Evolutionary conservation across 306 rosid genomes (phyloP).

Genomic region (Prunus campanulata): DNA sequence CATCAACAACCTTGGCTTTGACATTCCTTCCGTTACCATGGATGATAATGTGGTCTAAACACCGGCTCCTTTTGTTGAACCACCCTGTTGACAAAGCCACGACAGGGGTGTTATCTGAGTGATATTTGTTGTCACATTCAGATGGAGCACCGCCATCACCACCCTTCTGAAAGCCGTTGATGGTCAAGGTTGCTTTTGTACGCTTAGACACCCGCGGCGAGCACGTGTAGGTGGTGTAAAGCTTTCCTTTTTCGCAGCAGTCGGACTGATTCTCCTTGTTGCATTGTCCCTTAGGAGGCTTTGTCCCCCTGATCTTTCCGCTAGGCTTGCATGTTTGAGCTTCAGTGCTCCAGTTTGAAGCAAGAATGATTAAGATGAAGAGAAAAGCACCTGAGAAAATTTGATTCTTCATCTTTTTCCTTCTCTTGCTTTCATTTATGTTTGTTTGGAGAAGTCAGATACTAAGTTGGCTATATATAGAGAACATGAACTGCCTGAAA

Average conservation of each 20-base stretch:
- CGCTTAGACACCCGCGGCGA: conserved; percentile 24
- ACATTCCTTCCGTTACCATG: conserved; percentile 45
- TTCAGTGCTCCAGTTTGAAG: conserved; percentile 6
- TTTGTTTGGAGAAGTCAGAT: neutral
- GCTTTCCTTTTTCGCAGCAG: conserved; percentile 39
- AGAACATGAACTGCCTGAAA: neutral
- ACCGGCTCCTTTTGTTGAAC: conserved; percentile 35
- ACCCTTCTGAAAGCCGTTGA: conserved; percentile 11
- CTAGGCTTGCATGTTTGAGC: conserved; percentile 22
- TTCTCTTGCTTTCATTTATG: neutral
- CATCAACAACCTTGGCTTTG: conserved; percentile 53
- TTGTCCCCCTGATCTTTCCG: conserved; percentile 11
- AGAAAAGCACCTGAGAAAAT: neutral
- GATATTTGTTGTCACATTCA: conserved; percentile 35
- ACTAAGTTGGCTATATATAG: neutral
- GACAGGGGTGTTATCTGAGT: conserved; percentile 22
- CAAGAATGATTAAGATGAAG: neutral
- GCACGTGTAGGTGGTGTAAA: conserved; percentile 36
- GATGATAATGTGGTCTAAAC: conserved; percentile 28
- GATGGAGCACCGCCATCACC: neutral
- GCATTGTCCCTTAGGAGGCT: conserved; percentile 34
- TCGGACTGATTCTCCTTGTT: conserved; percentile 32
- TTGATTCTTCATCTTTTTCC: neutral
- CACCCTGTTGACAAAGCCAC: conserved; percentile 53
- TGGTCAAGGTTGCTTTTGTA: conserved; percentile 2